These are phyloP conservation scores for Alnus rubra DNA, from an alignment of 306 rosid genomes.

Conservation along the genomic window DNA sequence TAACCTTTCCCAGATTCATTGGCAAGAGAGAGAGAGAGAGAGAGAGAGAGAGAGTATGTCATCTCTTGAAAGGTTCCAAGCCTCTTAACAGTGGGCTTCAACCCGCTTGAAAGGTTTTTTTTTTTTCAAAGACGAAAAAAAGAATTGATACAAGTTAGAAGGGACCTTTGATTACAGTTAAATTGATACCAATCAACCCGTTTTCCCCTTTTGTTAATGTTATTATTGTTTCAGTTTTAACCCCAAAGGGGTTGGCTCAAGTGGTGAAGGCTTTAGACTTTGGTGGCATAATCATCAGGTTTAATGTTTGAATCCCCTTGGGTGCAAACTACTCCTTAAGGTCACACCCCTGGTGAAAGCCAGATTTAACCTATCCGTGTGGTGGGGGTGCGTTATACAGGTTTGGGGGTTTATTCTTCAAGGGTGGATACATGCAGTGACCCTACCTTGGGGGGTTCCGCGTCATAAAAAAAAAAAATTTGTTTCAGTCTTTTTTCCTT, in stretches of 20 bases:
- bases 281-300: too few relatives aligned
- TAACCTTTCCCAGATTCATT: not conserved
- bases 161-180: not conserved
- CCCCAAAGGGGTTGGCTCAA: too few relatives aligned
- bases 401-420: too few relatives aligned
- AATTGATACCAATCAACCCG: not conserved
- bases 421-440: too few relatives aligned
- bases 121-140: not conserved
- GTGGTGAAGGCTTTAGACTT: too few relatives aligned
- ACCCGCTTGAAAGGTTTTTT: not conserved
- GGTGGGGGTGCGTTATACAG: too few relatives aligned
- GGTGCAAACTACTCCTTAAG: too few relatives aligned
- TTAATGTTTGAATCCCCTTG: too few relatives aligned
- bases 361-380: too few relatives aligned
- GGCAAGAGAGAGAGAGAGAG: not conserved
- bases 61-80: conserved; percentile 1
- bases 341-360: too few relatives aligned
- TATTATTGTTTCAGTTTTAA: not conserved
- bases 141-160: not conserved
- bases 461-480: too few relatives aligned
- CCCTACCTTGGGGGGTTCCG: too few relatives aligned
- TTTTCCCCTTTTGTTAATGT: not conserved
- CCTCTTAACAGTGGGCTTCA: not conserved
- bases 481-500: conserved; percentile 1
- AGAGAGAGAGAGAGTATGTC: not conserved